phyloP scores from a whole-genome alignment of 192 early-diverging fungal species.

The Polychytrium aggregatum region DNA sequence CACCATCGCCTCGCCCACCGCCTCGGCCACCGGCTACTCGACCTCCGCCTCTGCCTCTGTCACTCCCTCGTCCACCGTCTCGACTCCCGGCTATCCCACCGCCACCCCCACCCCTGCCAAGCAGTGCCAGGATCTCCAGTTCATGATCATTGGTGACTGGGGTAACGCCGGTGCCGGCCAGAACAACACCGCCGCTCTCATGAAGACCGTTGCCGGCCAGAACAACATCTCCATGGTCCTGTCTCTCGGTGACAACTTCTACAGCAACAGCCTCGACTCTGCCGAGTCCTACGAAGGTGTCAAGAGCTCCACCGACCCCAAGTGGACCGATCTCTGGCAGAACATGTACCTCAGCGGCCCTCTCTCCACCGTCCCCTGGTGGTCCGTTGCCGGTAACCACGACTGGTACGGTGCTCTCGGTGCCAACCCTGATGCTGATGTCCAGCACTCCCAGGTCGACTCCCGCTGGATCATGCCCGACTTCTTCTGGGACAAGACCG shows the following conservation, averaged over 20 bases:
- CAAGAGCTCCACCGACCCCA: constrained; percentile 1
- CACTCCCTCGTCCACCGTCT: no score
- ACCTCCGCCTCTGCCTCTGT: no score
- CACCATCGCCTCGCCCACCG: no score
- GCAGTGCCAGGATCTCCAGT: no score
- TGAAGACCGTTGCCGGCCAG: neutral
- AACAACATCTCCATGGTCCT: constrained; percentile 3
- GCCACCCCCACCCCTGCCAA: no score
- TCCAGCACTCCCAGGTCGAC: constrained; percentile 4
- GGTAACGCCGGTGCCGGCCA: neutral
- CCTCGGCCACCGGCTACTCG: no score
- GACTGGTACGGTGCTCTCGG: constrained; percentile 10
- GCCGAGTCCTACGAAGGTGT: constrained; percentile 10
- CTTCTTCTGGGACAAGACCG: constrained; percentile 12
- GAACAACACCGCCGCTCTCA: neutral
- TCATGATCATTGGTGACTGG: neutral
- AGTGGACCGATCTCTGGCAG: no score
- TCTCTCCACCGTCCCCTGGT: constrained; percentile 8
- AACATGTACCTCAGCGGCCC: neutral
- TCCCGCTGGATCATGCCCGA: constrained; percentile 7
- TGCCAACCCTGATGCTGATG: neutral
- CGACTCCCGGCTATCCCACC: no score
- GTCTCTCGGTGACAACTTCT: constrained; percentile 14
- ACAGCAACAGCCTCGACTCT: no score
- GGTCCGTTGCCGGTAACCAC: constrained; percentile 11